Evolutionary conservation across 257 asterid species (phyloP), one percentile per base, ranked within the genome.

Genomic region (Nicotiana tomentosiformis): DNA sequence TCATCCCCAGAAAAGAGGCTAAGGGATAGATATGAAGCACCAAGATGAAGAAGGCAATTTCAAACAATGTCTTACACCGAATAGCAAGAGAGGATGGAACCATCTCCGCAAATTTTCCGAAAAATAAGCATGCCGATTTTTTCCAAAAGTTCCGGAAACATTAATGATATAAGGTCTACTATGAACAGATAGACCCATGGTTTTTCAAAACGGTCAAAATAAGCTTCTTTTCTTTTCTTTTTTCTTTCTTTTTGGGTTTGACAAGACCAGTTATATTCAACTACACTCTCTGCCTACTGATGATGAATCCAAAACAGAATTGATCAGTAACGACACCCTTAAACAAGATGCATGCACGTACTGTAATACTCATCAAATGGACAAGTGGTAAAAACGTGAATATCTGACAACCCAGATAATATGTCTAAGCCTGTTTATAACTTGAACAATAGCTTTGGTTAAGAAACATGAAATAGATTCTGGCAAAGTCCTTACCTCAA

Each of bases 401-500:
- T 76, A 23, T 76, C 64, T 15, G 16, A 26, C 43, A 76, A 76
- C 15, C 62, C 80, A 14, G 10, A 46, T 26, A 7, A 15, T 49
- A 74, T 51, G 26, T 51, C 43, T 76, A 15, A 26, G 26, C 62
- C 64, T 51, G 64, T 8, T 15, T 26, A 7, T 23, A 51, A 76
- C 43, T 76, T 76, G 37, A 49, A 62, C 14, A 23, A 49, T 14
- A 76, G 53, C 64, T n/a, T 76, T 26, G 16, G 29, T 76, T 30
- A 26, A 5, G 80, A 76, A 72, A 74, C 15, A 49, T n/a, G 39
- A 35, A 56, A 32, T 35, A 61, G 39, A 26, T 32, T 82, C 67
- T 29, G 62, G 56, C 30, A 51, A 33, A 78, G 77, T 74, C 60
- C 67, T 83, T 85, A 94, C 99, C 98, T 93, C 97, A 77, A 94